phyloP scores from a whole-genome alignment of 2,329 filamentous ascomycete species.

The Diaporthe vaccinii region DNA sequence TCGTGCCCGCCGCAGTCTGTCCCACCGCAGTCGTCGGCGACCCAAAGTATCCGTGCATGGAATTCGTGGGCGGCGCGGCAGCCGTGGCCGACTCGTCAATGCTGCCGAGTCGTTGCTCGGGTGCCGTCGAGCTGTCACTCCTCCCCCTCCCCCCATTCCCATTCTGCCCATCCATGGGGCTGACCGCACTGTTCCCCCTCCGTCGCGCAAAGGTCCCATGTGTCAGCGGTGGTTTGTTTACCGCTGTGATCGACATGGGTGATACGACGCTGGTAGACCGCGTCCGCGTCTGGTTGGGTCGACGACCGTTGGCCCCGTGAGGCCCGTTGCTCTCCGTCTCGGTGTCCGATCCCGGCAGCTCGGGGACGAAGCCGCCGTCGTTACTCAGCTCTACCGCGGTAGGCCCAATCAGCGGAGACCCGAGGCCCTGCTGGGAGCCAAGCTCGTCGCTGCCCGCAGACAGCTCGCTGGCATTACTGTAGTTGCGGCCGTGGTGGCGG shows the following conservation, averaged over 20 bases:
- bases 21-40: slow-evolving; percentile 55
- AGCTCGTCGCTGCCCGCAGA: slow-evolving; percentile 52
- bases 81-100: slow-evolving; percentile 57
- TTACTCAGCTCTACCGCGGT: slow-evolving; percentile 55
- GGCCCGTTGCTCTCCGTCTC: slow-evolving; percentile 40
- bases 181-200: slow-evolving; percentile 47
- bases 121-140: slow-evolving; percentile 44
- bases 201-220: slow-evolving; percentile 42
- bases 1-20: slow-evolving; percentile 54
- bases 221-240: slow-evolving; percentile 24
- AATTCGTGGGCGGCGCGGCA: slow-evolving; percentile 31
- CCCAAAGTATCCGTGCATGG: slow-evolving; percentile 63
- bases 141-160: slow-evolving; percentile 40
- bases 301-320: slow-evolving; percentile 28
- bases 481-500: slow-evolving; percentile 54
- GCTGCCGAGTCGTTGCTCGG: slow-evolving; percentile 47
- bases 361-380: slow-evolving; percentile 50
- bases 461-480: slow-evolving; percentile 60
- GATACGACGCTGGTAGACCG: slow-evolving; percentile 28
- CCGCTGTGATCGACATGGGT: slow-evolving; percentile 34
- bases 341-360: slow-evolving; percentile 52
- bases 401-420: slow-evolving; percentile 44
- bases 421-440: slow-evolving; percentile 38
- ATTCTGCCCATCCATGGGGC: slow-evolving; percentile 43
- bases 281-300: slow-evolving; percentile 36